Conservation (phyloP, 129 eudicot species). For the Sambucus nigra region DNA sequence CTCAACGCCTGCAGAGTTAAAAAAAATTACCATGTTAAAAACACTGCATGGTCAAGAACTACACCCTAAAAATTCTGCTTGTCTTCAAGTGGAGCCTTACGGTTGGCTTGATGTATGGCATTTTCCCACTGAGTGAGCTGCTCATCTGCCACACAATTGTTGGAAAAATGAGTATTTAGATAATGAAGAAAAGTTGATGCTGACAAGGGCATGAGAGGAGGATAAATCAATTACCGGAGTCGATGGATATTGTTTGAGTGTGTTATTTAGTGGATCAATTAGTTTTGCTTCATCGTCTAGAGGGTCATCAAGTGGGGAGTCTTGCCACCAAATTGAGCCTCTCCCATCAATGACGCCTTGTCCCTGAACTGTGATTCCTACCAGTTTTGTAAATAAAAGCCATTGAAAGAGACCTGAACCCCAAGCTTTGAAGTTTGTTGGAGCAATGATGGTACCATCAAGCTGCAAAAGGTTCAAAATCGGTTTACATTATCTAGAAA, state of each 20-base stretch:
- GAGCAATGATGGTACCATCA: constrained; percentile 54
- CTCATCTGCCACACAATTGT: constrained; percentile 40
- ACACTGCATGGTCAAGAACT: constrained; percentile 7
- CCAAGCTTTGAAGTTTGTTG: constrained; percentile 34
- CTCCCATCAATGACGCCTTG: constrained; percentile 45
- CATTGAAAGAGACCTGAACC: constrained; percentile 43
- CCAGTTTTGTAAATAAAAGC: constrained; percentile 47
- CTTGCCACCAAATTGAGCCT: constrained; percentile 59
- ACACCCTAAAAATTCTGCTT: background rate
- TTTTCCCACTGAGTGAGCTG: constrained; percentile 45
- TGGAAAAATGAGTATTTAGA: background rate
- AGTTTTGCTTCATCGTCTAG: constrained; percentile 47
- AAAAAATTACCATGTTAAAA: constrained; percentile 15
- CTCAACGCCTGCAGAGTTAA: constrained; percentile 56
- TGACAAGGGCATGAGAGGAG: background rate
- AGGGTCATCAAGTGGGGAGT: constrained; percentile 43
- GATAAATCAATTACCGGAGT: constrained; percentile 35
- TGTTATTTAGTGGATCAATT: constrained; percentile 38
- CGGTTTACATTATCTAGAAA: background rate
- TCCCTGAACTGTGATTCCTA: constrained; percentile 48
- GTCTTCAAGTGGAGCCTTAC: constrained; percentile 45
- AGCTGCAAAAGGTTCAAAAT: constrained; percentile 21
- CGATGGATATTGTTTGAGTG: constrained; percentile 26
- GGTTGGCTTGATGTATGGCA: constrained; percentile 86
- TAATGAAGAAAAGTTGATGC: constrained; percentile 6